Conservation (phyloP, 176 grass and related monocot species). For the Eremochloa ophiuroides region DNA sequence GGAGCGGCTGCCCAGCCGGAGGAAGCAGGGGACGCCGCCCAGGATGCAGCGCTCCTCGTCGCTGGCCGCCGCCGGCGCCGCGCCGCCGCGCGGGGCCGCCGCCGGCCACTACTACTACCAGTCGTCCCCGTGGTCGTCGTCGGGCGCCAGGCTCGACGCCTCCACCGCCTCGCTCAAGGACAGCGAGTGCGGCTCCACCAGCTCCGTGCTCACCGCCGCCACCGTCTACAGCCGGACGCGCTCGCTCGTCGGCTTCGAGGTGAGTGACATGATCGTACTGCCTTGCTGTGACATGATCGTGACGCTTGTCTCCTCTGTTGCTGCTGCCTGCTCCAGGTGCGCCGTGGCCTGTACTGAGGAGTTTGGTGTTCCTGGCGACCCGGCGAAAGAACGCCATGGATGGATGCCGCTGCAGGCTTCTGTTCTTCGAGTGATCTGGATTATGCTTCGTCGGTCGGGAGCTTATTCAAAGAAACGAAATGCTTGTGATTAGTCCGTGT, state of each 20-base stretch:
- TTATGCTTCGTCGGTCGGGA: background rate
- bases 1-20: conserved; percentile 58
- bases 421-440: background rate
- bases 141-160: conserved; percentile 45
- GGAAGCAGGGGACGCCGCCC: conserved; percentile 40
- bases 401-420: background rate
- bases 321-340: conserved; percentile 37
- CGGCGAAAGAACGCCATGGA: background rate
- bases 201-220: conserved; percentile 62
- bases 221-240: conserved; percentile 51
- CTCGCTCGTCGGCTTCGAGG: conserved; percentile 75
- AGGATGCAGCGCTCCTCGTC: conserved; percentile 78
- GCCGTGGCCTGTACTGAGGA: conserved; percentile 42
- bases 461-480: background rate
- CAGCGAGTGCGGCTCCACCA: conserved; percentile 81
- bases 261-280: conserved; percentile 4
- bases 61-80: conserved; percentile 35
- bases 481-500: background rate
- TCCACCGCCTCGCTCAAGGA: conserved; percentile 69
- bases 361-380: background rate
- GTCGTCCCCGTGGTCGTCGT: conserved; percentile 51
- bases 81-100: conserved; percentile 35
- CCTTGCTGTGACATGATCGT: background rate
- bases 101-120: conserved; percentile 19
- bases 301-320: background rate